phyloP scores from a whole-genome alignment of 352 stramenopile species.

The Globisporangium megalacanthum region DNA sequence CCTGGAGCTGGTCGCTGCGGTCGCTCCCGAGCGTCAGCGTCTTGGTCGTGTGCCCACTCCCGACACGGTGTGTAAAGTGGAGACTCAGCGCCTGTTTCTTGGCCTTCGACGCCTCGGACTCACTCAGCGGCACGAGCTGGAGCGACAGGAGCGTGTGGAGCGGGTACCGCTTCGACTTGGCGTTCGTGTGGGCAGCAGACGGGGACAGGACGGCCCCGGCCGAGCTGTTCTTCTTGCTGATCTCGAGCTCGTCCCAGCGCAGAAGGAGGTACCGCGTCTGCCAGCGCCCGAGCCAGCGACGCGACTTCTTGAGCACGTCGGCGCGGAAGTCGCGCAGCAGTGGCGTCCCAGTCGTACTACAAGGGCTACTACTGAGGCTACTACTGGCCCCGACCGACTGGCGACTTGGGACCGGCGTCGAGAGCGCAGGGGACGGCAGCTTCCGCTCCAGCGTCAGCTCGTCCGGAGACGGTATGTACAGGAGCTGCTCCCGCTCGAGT shows the following conservation, averaged over 20 bases:
- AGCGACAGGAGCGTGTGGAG: conserved; percentile 41
- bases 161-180: conserved; percentile 31
- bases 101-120: conserved; percentile 34
- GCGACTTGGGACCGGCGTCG: background rate
- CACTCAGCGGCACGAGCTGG: conserved; percentile 44
- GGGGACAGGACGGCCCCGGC: background rate
- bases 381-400: conserved; percentile 1
- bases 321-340: conserved; percentile 38
- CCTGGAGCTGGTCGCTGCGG: conserved; percentile 24
- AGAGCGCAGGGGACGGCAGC: conserved; percentile 7
- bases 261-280: conserved; percentile 37
- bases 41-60: conserved; percentile 39
- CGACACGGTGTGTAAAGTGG: conserved; percentile 32
- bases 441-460: conserved; percentile 8
- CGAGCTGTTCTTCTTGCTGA: conserved; percentile 30
- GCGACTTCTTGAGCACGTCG: conserved; percentile 61
- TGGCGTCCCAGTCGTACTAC: conserved; percentile 1
- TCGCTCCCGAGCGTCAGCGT: conserved; percentile 43
- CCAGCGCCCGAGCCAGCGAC: conserved; percentile 63
- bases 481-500: conserved; percentile 20
- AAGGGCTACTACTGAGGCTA: conserved; percentile 11
- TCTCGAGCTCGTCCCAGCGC: conserved; percentile 49
- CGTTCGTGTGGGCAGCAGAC: background rate
- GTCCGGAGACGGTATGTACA: background rate
- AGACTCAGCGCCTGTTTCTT: conserved; percentile 44